Evolutionary conservation across 1,284 basidiomycete species (phyloP).

Genomic region (Trichosporon asahii): DNA sequence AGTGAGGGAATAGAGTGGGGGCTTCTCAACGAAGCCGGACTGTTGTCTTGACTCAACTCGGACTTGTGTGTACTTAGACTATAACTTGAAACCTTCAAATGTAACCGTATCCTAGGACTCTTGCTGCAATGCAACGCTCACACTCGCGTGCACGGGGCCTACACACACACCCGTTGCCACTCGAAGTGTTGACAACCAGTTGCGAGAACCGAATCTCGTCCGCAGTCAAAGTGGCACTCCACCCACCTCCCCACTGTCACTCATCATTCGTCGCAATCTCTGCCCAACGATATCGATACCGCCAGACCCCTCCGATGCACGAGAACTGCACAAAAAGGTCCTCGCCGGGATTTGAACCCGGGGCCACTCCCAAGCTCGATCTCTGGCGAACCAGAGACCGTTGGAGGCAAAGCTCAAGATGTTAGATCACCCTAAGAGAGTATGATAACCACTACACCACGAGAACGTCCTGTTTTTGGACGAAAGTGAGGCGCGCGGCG

Average conservation of each 20-base stretch:
- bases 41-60: not conserved
- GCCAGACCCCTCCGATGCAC: not conserved
- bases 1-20: not conserved
- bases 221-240: not conserved
- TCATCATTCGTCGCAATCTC: not conserved
- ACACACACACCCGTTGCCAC: no score
- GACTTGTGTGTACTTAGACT: slow-evolving; percentile 4
- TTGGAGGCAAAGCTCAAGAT: slow-evolving; percentile 7
- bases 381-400: not conserved
- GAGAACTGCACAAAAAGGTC: not conserved
- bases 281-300: not conserved
- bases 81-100: not conserved
- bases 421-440: slow-evolving; percentile 11
- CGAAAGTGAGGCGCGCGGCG: not conserved
- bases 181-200: no score
- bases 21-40: slow-evolving; percentile 25
- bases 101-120: not conserved
- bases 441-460: slow-evolving; percentile 12
- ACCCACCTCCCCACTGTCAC: not conserved
- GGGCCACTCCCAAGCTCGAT: not conserved
- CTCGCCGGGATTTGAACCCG: slow-evolving; percentile 5
- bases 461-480: slow-evolving; percentile 7
- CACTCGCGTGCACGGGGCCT: no score
- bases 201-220: no score
- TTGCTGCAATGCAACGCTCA: not conserved